Conservation (phyloP, 352 stramenopile species). For the Phytophthora citricola region DNA sequence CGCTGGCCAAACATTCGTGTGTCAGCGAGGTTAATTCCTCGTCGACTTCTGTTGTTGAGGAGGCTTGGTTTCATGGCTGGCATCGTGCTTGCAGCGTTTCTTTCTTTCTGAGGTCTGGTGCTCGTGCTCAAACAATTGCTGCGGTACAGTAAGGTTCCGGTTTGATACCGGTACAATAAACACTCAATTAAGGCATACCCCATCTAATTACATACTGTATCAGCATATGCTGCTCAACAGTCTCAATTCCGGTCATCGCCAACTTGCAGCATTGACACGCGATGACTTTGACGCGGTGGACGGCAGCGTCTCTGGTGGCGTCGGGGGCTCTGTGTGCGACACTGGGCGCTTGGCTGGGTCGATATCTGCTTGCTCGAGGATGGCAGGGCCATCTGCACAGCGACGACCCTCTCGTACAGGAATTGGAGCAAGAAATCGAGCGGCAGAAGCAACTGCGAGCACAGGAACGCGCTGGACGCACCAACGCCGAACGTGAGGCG, state of each 20-base stretch:
- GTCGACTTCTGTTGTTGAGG: neutral
- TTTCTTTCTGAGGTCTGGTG: too few relatives aligned
- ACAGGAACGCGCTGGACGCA: conserved; percentile 78
- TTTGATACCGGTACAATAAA: too few relatives aligned
- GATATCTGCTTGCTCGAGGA: conserved; percentile 18
- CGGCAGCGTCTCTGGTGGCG: conserved; percentile 30
- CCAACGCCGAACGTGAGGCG: conserved; percentile 71
- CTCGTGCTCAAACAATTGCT: too few relatives aligned
- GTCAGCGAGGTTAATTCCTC: neutral
- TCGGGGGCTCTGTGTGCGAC: conserved; percentile 31
- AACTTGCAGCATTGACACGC: conserved; percentile 16
- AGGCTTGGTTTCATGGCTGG: neutral
- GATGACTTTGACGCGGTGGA: conserved; percentile 37
- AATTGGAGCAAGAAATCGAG: conserved; percentile 71
- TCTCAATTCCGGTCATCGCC: conserved; percentile 15
- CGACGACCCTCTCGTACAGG: conserved; percentile 45
- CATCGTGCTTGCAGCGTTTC: neutral
- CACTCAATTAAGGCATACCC: too few relatives aligned
- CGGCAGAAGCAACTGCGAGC: conserved; percentile 73
- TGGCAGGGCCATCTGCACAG: conserved; percentile 12
- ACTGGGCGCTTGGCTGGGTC: conserved; percentile 32
- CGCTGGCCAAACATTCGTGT: neutral
- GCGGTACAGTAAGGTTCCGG: too few relatives aligned
- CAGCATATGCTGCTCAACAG: too few relatives aligned
- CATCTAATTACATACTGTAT: too few relatives aligned